Evolutionary conservation across 2,329 filamentous ascomycete genomes (phyloP), one percentile per base, ranked within the genome.

Genomic region (Phyllosticta citribraziliensis): DNA sequence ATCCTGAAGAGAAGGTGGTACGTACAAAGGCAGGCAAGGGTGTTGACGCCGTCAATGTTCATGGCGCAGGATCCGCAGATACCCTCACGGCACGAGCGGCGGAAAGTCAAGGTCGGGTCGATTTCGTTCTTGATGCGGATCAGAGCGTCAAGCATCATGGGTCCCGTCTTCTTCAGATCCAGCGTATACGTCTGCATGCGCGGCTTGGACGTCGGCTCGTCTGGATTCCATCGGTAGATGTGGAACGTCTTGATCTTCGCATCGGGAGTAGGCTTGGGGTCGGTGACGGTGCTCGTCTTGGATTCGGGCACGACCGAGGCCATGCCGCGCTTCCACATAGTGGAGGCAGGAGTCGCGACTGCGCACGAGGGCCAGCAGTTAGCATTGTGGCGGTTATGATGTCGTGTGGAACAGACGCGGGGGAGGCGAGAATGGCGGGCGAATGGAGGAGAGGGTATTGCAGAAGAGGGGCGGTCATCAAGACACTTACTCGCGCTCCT

Each of bases 11-110:
- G 9, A 27, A 30, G 27, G n/a, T 17, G 17, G 35, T 8, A 86
- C 88, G 69, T 89, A 96, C 94, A 99, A 74, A 99, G 80, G 79
- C 94, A 99, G 68, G 94, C 94, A 70, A 99, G 80, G 62, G 94
- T 99, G 82, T 99, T 99, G 72, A 95, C 89, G 75, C 94, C 94
- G 76, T 97, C 95, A 75, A 99, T 97, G 83, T 99, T 99, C 94
- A 99, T 99, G 67, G 94, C 94, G 75, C 94, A 99, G 77, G 90
- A 96, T 68, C 94, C 94, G 74, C 94, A 99, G 72, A 99, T 99
- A 69, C 94, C 94, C 84, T 99, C 94, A 79, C 94, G 84, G 80
- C 94, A 99, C 77, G 89, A 95, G 76, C 94, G 80, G 74, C 94
- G 85, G 83, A 99, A 99, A 60, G 94, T 97, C 71, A 99, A 79